Conservation (phyloP, 768 basidiomycete species). For the Harrya chromipes region DNA sequence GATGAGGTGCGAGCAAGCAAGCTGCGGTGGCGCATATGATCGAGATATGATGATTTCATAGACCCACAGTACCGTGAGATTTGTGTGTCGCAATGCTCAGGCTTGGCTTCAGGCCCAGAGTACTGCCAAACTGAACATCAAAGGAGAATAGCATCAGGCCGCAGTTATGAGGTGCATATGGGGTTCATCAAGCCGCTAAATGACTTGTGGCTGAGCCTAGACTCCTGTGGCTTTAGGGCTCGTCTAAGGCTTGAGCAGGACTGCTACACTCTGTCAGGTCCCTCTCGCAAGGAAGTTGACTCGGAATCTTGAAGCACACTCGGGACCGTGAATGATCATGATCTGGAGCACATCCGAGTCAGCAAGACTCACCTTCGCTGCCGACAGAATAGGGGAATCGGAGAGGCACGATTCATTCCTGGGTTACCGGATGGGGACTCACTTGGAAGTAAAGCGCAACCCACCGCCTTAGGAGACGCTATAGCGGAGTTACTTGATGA, state of each 20-base stretch:
- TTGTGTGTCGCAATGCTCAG: not conserved
- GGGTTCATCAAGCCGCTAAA: conserved; percentile 30
- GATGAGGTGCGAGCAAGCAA: not conserved
- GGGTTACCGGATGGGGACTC: conserved; percentile 9
- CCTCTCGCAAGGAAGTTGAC: not conserved
- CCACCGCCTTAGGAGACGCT: conserved; percentile 10
- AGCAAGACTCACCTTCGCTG: conserved; percentile 9
- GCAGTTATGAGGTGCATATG: conserved; percentile 10
- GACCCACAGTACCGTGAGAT: conserved; percentile 15
- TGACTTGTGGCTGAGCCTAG: conserved; percentile 20
- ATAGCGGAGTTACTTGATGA: conserved; percentile 16
- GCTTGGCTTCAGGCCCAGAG: too few relatives aligned
- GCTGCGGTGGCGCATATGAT: conserved; percentile 26
- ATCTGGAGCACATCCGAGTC: conserved; percentile 4
- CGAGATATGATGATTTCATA: not conserved
- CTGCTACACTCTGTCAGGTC: too few relatives aligned
- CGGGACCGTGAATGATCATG: conserved; percentile 16
- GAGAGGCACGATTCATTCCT: conserved; percentile 7
- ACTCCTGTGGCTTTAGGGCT: not conserved
- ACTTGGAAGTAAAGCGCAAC: not conserved
- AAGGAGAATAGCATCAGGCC: not conserved
- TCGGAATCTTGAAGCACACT: not conserved
- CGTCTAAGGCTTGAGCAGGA: too few relatives aligned
- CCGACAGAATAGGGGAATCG: not conserved
- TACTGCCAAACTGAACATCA: not conserved